Evolutionary conservation across 2,329 filamentous ascomycete genomes (phyloP).

Genomic region (Calycina marina): DNA sequence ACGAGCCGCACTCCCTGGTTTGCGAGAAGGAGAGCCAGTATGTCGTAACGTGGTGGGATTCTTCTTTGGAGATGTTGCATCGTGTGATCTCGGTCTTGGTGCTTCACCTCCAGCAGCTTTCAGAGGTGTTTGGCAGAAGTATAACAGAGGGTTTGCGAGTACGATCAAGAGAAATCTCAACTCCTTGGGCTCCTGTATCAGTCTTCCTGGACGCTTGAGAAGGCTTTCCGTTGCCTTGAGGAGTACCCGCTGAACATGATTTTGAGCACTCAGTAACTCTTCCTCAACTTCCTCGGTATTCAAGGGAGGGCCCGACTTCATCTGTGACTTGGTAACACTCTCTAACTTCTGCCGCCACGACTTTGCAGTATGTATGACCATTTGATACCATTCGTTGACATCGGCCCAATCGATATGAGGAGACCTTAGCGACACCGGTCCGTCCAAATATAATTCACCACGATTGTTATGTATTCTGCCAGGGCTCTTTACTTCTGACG

Average conservation of each 20-base stretch:
- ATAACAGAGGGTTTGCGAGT: constrained; percentile 63
- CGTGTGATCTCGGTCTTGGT: constrained; percentile 14
- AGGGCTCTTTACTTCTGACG: constrained; percentile 27
- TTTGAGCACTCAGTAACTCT: constrained; percentile 44
- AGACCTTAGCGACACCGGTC: constrained; percentile 40
- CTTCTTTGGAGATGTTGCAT: constrained; percentile 3
- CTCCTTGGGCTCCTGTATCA: constrained; percentile 52
- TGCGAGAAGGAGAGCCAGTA: constrained; percentile 3
- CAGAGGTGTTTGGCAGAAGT: constrained; percentile 25
- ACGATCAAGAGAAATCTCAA: constrained; percentile 67
- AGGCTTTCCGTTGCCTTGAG: constrained; percentile 68
- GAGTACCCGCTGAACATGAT: constrained; percentile 53
- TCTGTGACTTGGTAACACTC: constrained; percentile 28
- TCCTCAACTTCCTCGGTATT: constrained; percentile 31
- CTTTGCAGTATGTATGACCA: constrained; percentile 51
- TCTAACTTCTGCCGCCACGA: constrained; percentile 49
- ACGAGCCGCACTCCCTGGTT: constrained; percentile 6
- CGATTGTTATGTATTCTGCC: constrained; percentile 23
- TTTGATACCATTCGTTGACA: constrained; percentile 59
- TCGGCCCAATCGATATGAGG: constrained; percentile 64
- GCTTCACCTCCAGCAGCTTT: constrained; percentile 5
- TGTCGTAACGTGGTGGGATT: not conserved
- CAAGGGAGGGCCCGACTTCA: constrained; percentile 6
- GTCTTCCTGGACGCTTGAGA: constrained; percentile 63
- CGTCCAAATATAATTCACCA: constrained; percentile 8